phyloP scores from a whole-genome alignment of 169 alveolate genomes.

The Eimeria tenella region DNA sequence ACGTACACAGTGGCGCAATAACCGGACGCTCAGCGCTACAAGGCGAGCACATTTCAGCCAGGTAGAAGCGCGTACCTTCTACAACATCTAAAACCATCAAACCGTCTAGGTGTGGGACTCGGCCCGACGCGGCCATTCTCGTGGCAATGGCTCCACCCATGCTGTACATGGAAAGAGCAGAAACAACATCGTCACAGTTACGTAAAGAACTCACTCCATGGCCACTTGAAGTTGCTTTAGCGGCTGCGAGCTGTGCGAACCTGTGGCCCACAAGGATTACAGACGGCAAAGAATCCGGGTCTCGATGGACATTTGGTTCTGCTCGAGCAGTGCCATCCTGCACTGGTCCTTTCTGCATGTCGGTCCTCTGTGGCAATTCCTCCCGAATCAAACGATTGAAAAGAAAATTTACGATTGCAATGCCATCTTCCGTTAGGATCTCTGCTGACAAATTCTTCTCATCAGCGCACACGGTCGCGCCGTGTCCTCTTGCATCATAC shows the following conservation, averaged over 20 bases:
- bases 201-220: not conserved
- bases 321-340: not conserved
- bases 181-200: not conserved
- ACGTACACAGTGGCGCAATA: not conserved
- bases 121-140: conserved; percentile 77
- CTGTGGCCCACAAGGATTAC: conserved; percentile 74
- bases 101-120: conserved; percentile 82
- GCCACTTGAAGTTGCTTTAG: not conserved
- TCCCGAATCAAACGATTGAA: conserved; percentile 27
- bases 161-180: conserved; percentile 40
- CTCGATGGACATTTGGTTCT: conserved; percentile 8
- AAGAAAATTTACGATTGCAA: conserved; percentile 69
- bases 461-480: conserved; percentile 76
- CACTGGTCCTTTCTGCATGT: not conserved
- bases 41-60: not conserved
- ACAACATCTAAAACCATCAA: conserved; percentile 92
- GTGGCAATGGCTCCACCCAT: conserved; percentile 81
- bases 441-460: conserved; percentile 67
- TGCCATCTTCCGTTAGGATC: conserved; percentile 57
- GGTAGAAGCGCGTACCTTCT: conserved; percentile 78
- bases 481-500: conserved; percentile 78
- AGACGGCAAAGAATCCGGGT: conserved; percentile 57
- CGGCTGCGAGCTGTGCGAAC: not conserved
- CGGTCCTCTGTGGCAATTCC: not conserved
- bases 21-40: not conserved